Base-by-base conservation (phyloP, 1,139 yeast species). In the Nematodospora anomalae region DNA sequence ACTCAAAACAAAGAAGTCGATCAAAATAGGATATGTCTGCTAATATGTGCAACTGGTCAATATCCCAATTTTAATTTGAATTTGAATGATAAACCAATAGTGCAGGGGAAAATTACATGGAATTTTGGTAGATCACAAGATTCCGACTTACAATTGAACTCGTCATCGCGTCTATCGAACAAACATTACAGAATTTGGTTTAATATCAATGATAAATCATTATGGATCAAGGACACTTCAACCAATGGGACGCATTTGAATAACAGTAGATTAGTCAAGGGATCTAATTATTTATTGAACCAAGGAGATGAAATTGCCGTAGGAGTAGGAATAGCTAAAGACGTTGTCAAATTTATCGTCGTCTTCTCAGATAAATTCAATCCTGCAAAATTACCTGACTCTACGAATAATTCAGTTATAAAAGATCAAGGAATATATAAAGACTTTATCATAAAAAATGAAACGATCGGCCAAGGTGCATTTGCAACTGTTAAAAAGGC, bases 401-500 rank as follows among this genome's bases (percentile, higher is more conserved):
- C 53, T 2, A 49, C 50, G 23, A 43, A 47, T 30, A 52, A 59
- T 1, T 50, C 55, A 16, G 43, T 42, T 16, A 33, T 28, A 11
- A 35, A 33, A 15, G 72, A 67, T 38, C 66, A 66, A 35, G 76
- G 89, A 0, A 83, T 92, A 12, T 75, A 76, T 53, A 79, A 77
- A 41, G 85, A 83, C 50, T 92, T 81, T 57, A 84, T 86, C 11
- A 77, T 92, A 21, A 80, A 86, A 43, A 83, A 80, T 54, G 95
- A 85, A 50, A 80, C 86, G 4, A 83, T 92, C 3, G 98, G 98
- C 1, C 94, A 87, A 50, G 98, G 98, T 6, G 97, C 97, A 4
- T 92, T 92, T 72, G 97, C 97, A 3, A 84, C 90, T 1, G 98
- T 92, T 14, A 83, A 88, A 49, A 87, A 87, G 55, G 97, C 95